Base-by-base conservation (phyloP, 495 filamentous ascomycete species). In the Penicillium mononematosum region DNA sequence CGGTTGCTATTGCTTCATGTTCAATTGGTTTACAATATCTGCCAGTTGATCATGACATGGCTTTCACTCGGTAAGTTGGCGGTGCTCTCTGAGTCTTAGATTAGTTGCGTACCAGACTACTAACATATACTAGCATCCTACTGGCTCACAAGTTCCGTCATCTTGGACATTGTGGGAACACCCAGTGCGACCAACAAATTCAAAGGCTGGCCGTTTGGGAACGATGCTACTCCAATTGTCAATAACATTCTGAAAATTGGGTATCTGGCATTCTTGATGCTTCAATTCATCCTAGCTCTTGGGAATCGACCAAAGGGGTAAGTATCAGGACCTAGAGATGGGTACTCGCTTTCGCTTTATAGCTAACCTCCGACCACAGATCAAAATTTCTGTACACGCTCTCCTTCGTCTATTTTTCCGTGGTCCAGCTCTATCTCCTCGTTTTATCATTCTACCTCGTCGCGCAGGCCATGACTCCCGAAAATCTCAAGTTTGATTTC, bases 1-100 rank as follows among this genome's bases (percentile, higher is more conserved):
- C 89, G 92, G 63, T 89, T 97, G 86, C 86, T 96, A 77, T 90
- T 96, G 78, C 84, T 98, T 69, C 93, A 97, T 75, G 71, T 97
- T 38, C 93, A 98, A 72, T 82, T 97, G 67, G 59, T 96, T 50
- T 98, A 98, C 80, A 96, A 96, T 73, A 77, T 94, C 61, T 85
- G 85, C 66, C 88, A 90, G 58, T 82, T 91, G 47, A 78, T 96
- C 70, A 86, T 97, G 76, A 87, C 92, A 53, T 98, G 95, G 94
- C 96, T 98, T 73, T 85, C 87, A 56, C 82, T 96, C 42, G 88
- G 91, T 84, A 86, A 80, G 81, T 29, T 14, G 16, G 9, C 42
- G 0, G 16, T 11, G 5, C 69, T 43, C 55, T 58, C 39, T 45
- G 14, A 36, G 12, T 1, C 16, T 32, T 12, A 31, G 1, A 27